Conservation (phyloP, 208 protist genomes). For the Porcisia hertigi region DNA sequence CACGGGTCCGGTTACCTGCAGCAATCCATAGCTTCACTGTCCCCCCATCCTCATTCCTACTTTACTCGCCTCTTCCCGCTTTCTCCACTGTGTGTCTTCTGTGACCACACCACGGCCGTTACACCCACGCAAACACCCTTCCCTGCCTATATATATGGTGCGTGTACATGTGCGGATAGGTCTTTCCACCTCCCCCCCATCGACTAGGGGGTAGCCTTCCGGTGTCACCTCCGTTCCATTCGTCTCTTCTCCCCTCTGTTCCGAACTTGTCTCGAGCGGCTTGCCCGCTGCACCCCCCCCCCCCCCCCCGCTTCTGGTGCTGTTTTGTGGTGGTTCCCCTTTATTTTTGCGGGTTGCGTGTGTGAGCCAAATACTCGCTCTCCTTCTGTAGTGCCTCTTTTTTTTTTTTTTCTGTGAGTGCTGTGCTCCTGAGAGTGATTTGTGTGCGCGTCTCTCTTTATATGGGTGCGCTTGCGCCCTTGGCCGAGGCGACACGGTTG, state of each 20-base stretch:
- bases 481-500: not conserved
- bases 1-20: no score
- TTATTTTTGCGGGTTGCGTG: no score
- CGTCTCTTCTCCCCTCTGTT: not conserved
- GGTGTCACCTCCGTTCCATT: not conserved
- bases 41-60: not conserved
- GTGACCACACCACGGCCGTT: not conserved
- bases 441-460: not conserved
- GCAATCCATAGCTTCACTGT: not conserved
- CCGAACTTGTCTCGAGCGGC: no score
- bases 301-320: no score
- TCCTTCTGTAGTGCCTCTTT: not conserved
- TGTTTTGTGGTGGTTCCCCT: no score
- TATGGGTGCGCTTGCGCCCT: not conserved
- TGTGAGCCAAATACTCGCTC: not conserved
- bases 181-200: not conserved
- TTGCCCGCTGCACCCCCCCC: no score
- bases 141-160: not conserved
- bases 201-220: not conserved
- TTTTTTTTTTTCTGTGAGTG: not conserved
- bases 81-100: slow-evolving; percentile 4
- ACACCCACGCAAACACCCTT: not conserved
- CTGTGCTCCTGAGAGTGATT: not conserved
- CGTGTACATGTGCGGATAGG: not conserved
- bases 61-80: not conserved